Evolutionary conservation across 2,329 filamentous ascomycete species (phyloP).

Genomic region (Calonectria hongkongensis): DNA sequence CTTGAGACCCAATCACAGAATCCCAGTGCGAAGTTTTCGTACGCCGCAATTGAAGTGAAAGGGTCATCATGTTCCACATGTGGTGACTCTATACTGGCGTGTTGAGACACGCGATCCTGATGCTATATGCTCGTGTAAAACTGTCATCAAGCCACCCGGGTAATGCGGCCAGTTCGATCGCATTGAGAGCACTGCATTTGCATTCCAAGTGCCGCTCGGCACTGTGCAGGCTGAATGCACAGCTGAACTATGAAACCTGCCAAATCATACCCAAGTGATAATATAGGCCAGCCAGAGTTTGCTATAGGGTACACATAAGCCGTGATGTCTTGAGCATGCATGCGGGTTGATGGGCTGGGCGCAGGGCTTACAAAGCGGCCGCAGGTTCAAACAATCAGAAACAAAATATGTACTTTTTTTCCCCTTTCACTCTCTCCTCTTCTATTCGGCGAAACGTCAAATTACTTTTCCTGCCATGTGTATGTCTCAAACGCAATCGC

Average conservation of each 20-base stretch:
- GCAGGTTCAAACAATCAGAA: neutral
- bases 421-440: too few species aligned
- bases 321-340: constrained; percentile 18
- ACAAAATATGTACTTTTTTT: constrained; percentile 7
- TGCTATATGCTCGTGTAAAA: constrained; percentile 14
- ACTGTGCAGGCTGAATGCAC: neutral
- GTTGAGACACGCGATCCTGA: neutral
- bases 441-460: constrained; percentile 8
- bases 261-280: neutral
- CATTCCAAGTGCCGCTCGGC: constrained; percentile 2
- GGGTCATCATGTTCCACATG: neutral
- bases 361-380: neutral
- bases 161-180: neutral
- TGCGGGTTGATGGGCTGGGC: neutral
- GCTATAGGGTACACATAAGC: constrained; percentile 23
- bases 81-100: neutral
- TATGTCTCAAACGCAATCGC: neutral
- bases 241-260: constrained; percentile 21
- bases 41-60: constrained; percentile 6
- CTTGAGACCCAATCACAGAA: constrained; percentile 12
- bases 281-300: neutral
- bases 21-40: neutral
- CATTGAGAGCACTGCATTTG: neutral
- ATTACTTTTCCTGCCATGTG: constrained; percentile 6
- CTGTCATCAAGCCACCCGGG: constrained; percentile 18